A percentile compares a stretch with the other conserved stretches of the same genome.
Evolutionary conservation across 176 grass and related monocot genomes (phyloP).

Genomic region (Chrysopogon serrulatus): DNA sequence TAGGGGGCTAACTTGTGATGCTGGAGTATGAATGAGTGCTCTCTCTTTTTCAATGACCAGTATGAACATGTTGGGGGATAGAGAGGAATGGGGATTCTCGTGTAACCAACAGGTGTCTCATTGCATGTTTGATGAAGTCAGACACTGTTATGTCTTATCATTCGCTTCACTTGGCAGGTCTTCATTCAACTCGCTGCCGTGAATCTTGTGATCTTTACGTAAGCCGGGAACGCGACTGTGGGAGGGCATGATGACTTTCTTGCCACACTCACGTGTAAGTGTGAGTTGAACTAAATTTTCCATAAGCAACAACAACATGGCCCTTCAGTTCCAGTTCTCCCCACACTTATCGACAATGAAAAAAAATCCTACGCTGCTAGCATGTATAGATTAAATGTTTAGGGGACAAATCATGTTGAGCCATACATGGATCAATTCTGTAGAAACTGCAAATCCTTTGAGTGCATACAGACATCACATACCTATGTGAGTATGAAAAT

Average conservation of each 20-base stretch:
- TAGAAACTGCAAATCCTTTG: not conserved
- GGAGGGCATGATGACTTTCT: not conserved
- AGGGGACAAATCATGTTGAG: not conserved
- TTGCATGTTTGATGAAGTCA: slow-evolving; percentile 7
- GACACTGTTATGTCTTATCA: not conserved
- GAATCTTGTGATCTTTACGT: slow-evolving; percentile 26
- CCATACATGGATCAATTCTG: not conserved
- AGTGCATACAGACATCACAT: no score
- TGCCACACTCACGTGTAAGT: not conserved
- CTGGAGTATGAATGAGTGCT: not conserved
- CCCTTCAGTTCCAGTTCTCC: slow-evolving; percentile 4
- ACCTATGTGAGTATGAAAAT: not conserved
- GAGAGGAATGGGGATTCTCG: not conserved
- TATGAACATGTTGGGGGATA: slow-evolving; percentile 18
- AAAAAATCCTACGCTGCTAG: not conserved
- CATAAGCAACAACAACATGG: not conserved
- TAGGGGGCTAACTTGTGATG: not conserved
- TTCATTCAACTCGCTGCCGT: not conserved
- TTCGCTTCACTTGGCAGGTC: not conserved
- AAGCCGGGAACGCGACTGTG: not conserved
- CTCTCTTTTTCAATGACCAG: not conserved
- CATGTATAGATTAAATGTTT: not conserved
- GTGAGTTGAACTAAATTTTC: not conserved
- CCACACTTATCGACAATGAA: not conserved
- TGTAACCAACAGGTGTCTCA: not conserved